A percentile compares a stretch with the other conserved stretches of the same genome.
Conservation (phyloP, 495 filamentous ascomycete species). For the Barbatosphaeria neglecta region DNA sequence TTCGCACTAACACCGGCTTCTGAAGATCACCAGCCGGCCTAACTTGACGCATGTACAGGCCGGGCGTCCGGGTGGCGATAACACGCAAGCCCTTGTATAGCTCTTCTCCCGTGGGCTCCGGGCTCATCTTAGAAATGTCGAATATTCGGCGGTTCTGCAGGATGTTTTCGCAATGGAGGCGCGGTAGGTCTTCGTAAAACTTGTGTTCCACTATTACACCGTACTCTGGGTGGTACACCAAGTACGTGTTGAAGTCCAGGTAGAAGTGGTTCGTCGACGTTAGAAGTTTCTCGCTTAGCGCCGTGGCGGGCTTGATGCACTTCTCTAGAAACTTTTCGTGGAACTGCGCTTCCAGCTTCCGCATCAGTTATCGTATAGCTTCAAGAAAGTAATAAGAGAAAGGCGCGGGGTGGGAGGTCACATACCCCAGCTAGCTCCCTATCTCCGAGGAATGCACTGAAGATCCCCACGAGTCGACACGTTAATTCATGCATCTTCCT, state of each 20-base stretch:
- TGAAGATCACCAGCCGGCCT: conserved; percentile 10
- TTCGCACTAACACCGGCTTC: conserved; percentile 10
- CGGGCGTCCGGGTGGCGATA: conserved; percentile 12
- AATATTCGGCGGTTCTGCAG: conserved; percentile 15
- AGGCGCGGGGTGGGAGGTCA: background rate
- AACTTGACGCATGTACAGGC: conserved; percentile 12
- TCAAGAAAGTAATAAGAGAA: too few species aligned
- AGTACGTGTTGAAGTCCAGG: conserved; percentile 10
- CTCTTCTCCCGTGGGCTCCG: conserved; percentile 8
- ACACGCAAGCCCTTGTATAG: conserved; percentile 8
- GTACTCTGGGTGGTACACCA: conserved; percentile 4
- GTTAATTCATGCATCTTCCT: conserved; percentile 5
- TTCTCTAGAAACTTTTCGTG: conserved; percentile 3
- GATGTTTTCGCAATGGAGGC: conserved; percentile 17
- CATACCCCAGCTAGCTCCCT: conserved; percentile 3
- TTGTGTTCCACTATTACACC: conserved; percentile 8
- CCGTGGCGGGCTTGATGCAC: conserved; percentile 16
- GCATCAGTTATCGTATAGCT: too few species aligned
- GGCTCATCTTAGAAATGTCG: conserved; percentile 12
- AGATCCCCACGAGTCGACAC: conserved; percentile 2
- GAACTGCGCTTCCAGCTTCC: background rate
- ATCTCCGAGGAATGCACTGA: conserved; percentile 6
- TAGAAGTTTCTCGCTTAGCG: conserved; percentile 16
- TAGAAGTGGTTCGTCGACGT: conserved; percentile 18
- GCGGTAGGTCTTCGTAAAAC: conserved; percentile 9